Evolutionary conservation across 257 asterid species (phyloP).

Genomic region (Solanum chmielewskii): DNA sequence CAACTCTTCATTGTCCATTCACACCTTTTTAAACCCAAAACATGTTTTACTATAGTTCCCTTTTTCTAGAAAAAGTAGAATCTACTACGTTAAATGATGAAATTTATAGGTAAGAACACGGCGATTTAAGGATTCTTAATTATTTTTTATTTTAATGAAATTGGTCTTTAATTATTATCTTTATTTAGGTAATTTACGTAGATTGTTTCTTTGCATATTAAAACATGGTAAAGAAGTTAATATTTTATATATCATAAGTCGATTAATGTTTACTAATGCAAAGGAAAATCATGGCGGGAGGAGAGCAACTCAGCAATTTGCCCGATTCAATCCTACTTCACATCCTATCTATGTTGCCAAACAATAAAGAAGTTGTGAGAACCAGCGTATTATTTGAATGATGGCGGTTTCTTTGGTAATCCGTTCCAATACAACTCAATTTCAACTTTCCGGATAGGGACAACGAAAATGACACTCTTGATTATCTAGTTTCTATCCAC

Average conservation of each 20-base stretch:
- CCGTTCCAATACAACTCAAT: background rate
- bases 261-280: background rate
- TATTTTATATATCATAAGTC: no score
- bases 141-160: no score
- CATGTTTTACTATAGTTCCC: no score
- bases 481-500: background rate
- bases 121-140: no score
- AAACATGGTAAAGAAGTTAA: background rate
- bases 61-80: no score
- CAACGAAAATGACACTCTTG: background rate
- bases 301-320: background rate
- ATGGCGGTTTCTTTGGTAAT: background rate
- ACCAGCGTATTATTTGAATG: background rate
- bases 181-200: no score
- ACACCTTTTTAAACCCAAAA: no score
- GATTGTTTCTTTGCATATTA: no score
- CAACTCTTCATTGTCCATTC: no score
- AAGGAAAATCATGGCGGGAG: background rate
- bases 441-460: background rate
- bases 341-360: background rate
- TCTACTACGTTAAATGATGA: background rate
- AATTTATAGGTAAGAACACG: background rate
- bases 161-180: no score
- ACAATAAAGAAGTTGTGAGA: background rate
- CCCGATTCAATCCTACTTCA: background rate